phyloP scores from a whole-genome alignment of 2,329 filamentous ascomycete genomes.

The Exophiala oligosperma region DNA sequence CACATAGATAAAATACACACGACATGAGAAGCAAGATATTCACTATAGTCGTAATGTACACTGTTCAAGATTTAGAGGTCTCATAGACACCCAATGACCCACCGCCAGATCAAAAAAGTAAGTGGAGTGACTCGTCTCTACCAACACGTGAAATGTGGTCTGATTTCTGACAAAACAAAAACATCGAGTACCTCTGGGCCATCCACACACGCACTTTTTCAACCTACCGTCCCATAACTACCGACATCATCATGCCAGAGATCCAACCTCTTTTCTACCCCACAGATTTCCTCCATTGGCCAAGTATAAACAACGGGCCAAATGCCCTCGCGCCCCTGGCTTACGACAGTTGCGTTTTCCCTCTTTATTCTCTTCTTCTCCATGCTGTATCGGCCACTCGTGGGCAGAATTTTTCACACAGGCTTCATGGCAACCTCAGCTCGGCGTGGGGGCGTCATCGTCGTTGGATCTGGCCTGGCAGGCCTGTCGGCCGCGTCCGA shows the following conservation, averaged over 20 bases:
- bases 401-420: background rate
- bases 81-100: no score
- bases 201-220: background rate
- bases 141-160: background rate
- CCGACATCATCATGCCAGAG: background rate
- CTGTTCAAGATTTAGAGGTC: no score
- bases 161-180: background rate
- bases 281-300: background rate
- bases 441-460: conserved; percentile 45
- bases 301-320: background rate
- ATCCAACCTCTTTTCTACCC: background rate
- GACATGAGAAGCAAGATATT: no score
- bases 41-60: no score
- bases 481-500: conserved; percentile 61
- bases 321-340: background rate
- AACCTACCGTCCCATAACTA: background rate
- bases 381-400: background rate
- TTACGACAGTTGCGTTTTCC: background rate
- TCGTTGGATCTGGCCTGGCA: conserved; percentile 66
- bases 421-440: background rate
- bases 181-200: background rate
- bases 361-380: background rate
- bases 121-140: background rate
- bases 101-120: background rate
- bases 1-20: no score